Evolutionary conservation across 352 stramenopile genomes (phyloP).

Genomic region (Bremia lactucae): DNA sequence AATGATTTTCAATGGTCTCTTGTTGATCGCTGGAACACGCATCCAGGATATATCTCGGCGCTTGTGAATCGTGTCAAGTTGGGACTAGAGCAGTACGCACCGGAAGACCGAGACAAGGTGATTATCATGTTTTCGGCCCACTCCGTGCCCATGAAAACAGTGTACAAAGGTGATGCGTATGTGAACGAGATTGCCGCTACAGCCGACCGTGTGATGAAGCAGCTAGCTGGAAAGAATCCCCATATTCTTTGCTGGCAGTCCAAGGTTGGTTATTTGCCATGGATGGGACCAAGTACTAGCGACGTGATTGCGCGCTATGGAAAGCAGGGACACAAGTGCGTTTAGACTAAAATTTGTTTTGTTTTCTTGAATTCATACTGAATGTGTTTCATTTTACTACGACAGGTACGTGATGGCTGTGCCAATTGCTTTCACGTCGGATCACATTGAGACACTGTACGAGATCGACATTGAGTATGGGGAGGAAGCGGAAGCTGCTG

Average conservation of each 20-base stretch:
- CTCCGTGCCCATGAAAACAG: slow-evolving; percentile 84
- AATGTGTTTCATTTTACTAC: slow-evolving; percentile 4
- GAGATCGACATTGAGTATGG: slow-evolving; percentile 99
- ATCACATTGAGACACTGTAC: slow-evolving; percentile 99
- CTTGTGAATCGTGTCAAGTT: slow-evolving; percentile 88
- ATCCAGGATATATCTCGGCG: slow-evolving; percentile 91
- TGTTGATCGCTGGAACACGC: slow-evolving; percentile 90
- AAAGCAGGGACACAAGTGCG: slow-evolving; percentile 85
- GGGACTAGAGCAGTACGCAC: slow-evolving; percentile 87
- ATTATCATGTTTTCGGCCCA: slow-evolving; percentile 88
- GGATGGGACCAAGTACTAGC: slow-evolving; percentile 96
- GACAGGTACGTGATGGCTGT: slow-evolving; percentile 91
- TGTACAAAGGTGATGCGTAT: slow-evolving; percentile 85
- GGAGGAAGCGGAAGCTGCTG: slow-evolving; percentile 90
- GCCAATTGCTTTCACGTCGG: slow-evolving; percentile 96
- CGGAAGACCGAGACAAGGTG: slow-evolving; percentile 80
- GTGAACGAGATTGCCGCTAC: slow-evolving; percentile 77
- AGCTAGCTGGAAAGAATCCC: slow-evolving; percentile 51
- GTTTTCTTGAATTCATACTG: background rate
- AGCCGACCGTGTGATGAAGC: slow-evolving; percentile 59
- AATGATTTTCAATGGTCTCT: slow-evolving; percentile 76
- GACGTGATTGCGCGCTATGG: slow-evolving; percentile 90
- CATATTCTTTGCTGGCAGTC: slow-evolving; percentile 94
- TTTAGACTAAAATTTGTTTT: slow-evolving; percentile 2
- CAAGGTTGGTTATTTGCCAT: slow-evolving; percentile 96